Evolutionary conservation across 2,329 filamentous ascomycete genomes (phyloP).

Genomic region (Allantophomopsis lycopodina): DNA sequence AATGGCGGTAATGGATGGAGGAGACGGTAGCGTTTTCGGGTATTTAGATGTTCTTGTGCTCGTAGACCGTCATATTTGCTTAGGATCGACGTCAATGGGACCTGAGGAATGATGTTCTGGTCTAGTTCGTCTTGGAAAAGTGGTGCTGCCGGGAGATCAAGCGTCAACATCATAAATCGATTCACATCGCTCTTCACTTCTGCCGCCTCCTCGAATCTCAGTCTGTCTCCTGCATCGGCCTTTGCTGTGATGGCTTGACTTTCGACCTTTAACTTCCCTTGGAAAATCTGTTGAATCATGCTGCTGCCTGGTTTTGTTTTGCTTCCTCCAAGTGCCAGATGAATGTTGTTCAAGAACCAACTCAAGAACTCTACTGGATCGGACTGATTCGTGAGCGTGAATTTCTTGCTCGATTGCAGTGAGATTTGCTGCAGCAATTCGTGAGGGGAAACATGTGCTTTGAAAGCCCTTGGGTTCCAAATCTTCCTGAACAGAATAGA

Average conservation of each 20-base stretch:
- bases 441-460: constrained; percentile 91
- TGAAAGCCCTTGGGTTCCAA: constrained; percentile 95
- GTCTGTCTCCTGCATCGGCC: constrained; percentile 71
- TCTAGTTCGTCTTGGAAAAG: constrained; percentile 93
- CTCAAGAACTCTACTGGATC: constrained; percentile 94
- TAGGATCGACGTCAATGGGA: constrained; percentile 70
- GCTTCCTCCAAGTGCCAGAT: constrained; percentile 80
- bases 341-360: constrained; percentile 95
- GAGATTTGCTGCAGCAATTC: constrained; percentile 93
- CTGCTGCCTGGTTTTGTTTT: constrained; percentile 74
- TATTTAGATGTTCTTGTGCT: constrained; percentile 78
- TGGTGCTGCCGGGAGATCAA: constrained; percentile 83
- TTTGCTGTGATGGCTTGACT: constrained; percentile 88
- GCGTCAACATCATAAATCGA: constrained; percentile 81
- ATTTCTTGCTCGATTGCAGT: constrained; percentile 79
- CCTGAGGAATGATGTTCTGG: constrained; percentile 91
- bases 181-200: constrained; percentile 63
- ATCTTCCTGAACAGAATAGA: constrained; percentile 89
- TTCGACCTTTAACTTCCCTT: constrained; percentile 83
- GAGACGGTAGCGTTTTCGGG: constrained; percentile 78
- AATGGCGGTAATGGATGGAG: constrained; percentile 85
- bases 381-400: constrained; percentile 79
- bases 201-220: constrained; percentile 86
- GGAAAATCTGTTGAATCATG: constrained; percentile 86
- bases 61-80: constrained; percentile 85